Percentiles rank a stretch among this genome's conserved stretches.
Conservation (phyloP, 768 basidiomycete genomes). For the Lentinula aciculospora region DNA sequence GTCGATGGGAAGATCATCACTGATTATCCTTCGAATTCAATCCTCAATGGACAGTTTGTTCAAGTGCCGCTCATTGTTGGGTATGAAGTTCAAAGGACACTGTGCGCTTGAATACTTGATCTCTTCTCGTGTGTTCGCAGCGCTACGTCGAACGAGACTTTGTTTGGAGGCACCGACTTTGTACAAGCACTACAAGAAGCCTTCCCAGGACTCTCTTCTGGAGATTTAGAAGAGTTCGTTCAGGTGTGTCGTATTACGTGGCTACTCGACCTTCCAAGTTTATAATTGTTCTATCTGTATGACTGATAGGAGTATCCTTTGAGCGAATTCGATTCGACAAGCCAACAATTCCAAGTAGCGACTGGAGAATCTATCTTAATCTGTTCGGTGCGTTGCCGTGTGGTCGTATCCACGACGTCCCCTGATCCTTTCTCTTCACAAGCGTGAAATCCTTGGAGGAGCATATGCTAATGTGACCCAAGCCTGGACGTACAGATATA, state of each 20-base stretch:
- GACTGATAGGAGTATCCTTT: conserved; percentile 33
- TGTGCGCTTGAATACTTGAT: no score
- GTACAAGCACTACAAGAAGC: conserved; percentile 28
- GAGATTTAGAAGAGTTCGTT: conserved; percentile 32
- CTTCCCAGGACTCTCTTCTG: conserved; percentile 39
- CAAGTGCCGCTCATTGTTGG: conserved; percentile 56
- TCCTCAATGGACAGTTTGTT: conserved; percentile 39
- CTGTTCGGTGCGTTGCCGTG: conserved; percentile 41
- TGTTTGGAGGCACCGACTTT: conserved; percentile 35
- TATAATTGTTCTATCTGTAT: conserved; percentile 1
- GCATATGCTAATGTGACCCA: conserved; percentile 28
- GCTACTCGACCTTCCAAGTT: background rate
- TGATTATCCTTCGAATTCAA: conserved; percentile 41
- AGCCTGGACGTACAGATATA: conserved; percentile 55
- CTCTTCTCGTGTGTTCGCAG: no score
- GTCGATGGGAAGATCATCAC: conserved; percentile 48
- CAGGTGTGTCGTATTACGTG: conserved; percentile 15
- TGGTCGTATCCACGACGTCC: background rate
- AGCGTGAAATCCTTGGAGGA: conserved; percentile 42
- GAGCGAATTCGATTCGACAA: conserved; percentile 34
- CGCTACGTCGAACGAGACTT: conserved; percentile 56
- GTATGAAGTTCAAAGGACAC: conserved; percentile 29
- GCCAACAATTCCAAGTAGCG: conserved; percentile 36
- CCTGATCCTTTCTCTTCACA: background rate
- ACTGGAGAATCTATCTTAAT: conserved; percentile 46